Conservation (phyloP, 148 eudicot genomes). For the Rhododendron griersonianum region DNA sequence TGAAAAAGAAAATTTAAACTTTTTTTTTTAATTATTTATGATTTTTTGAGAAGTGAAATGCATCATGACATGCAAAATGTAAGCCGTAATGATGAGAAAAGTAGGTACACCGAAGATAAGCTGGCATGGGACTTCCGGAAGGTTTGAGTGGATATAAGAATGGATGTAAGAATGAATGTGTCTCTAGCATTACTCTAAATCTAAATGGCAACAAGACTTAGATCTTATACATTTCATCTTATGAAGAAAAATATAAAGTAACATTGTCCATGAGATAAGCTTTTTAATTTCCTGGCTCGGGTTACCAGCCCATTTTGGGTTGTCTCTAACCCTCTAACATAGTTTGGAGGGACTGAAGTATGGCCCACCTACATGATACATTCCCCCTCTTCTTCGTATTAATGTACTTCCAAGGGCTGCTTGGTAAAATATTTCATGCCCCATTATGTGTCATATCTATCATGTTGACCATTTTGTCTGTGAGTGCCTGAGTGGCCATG, state of each 20-base stretch:
- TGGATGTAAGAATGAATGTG: neutral
- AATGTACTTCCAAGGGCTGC: neutral
- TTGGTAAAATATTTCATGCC: conserved; percentile 12
- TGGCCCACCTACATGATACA: conserved; percentile 14
- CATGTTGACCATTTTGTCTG: conserved; percentile 13
- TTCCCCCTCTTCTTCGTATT: conserved; percentile 14
- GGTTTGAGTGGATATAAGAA: no score
- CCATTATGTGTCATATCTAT: conserved; percentile 23
- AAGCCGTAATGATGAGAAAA: neutral
- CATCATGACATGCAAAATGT: neutral
- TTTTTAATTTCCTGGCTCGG: conserved; percentile 7
- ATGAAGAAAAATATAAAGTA: neutral
- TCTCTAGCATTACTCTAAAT: neutral
- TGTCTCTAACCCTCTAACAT: conserved; percentile 27
- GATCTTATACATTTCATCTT: neutral
- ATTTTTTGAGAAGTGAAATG: neutral
- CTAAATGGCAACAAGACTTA: neutral
- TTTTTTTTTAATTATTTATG: neutral
- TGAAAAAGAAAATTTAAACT: neutral
- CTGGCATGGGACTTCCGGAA: no score
- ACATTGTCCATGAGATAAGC: neutral
- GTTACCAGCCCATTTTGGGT: conserved; percentile 29
- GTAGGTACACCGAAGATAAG: neutral
- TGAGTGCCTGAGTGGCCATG: conserved; percentile 5
- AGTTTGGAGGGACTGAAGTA: conserved; percentile 14